Conservation (phyloP, 768 basidiomycete species). For the Suillus cothurnatus region DNA sequence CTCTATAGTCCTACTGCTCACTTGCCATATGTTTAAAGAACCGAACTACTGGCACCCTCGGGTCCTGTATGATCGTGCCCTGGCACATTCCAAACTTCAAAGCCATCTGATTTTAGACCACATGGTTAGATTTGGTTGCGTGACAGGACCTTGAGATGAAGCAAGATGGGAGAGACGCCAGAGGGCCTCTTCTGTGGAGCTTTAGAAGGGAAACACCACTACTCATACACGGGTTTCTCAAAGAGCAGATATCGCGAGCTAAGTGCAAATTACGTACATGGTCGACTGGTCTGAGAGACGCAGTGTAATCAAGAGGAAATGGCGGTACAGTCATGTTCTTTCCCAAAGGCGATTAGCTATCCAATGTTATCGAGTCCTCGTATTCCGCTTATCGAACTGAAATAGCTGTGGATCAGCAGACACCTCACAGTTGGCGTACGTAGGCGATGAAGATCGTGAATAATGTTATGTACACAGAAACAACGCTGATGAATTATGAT, state of each 20-base stretch:
- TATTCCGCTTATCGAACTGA: neutral
- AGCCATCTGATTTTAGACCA: neutral
- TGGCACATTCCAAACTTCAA: neutral
- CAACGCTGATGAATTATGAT: conserved; percentile 45
- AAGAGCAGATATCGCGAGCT: no score
- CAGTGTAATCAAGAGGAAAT: neutral
- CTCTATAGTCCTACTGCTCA: neutral
- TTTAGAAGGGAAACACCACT: neutral
- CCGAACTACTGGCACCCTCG: neutral
- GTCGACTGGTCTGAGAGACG: neutral
- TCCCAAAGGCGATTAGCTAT: neutral
- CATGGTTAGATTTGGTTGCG: neutral
- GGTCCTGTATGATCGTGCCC: no score
- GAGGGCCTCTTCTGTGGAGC: neutral
- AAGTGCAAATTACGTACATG: neutral
- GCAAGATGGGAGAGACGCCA: neutral
- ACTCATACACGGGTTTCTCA: no score
- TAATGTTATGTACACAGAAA: conserved; percentile 3
- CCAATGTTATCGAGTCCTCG: neutral
- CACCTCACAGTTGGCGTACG: neutral
- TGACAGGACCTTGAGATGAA: neutral
- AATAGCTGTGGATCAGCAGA: neutral
- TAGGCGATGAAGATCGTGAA: neutral
- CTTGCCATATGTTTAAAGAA: neutral
- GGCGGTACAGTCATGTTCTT: neutral